Base-by-base conservation (phyloP, 495 filamentous ascomycete species). In the Xylaria scruposa region DNA sequence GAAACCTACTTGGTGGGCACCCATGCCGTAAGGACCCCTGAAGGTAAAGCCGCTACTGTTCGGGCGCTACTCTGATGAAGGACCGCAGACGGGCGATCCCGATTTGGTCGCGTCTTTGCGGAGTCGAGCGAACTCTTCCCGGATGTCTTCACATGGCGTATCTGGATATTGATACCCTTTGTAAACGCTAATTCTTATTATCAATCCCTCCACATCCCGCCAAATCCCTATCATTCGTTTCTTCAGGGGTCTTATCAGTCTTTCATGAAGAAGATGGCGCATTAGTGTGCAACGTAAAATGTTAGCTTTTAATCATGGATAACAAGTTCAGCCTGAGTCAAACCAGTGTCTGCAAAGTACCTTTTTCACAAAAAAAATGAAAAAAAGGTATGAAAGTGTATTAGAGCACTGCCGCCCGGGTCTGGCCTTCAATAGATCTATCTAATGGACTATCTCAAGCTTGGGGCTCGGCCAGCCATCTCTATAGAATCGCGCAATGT, bases 61-160 rank as follows among this genome's bases (percentile, higher is more conserved):
- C 10, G 4, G 21, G 21, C 24, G 24, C 53, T 56, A 31, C 13
- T 56, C 26, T 26, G 31, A 61, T 9, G 60, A 21, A 63, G 38
- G 26, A 44, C 38, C 47, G 46, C 24, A 64, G 46, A 46, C 76
- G 74, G 74, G 40, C 68, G 49, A 63, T 65, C 62, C 74, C 74
- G 70, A 60, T 56, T 46, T 24, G 4, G 49, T 58, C 46, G 51
- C 66, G 8, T 46, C n/a, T 40, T 40, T 65, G 44, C 73, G 71
- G 75, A 70, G 54, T 47, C 53, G 58, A 72, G 71, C 73, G 73
- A 75, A 46, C 29, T 33, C 63, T 3, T 67, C 21, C 31, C 10
- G 6, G 33, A 44, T 36, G 56, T 67, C 29, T 36, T 42, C 49
- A 31, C 17, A 40, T 4, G 29, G n/a, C 47, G 26, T 29, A 33